Percentiles rank a stretch among this genome's conserved stretches.
Evolutionary conservation across 1,139 yeast species (phyloP).

Genomic region (Williopsis jadinii): DNA sequence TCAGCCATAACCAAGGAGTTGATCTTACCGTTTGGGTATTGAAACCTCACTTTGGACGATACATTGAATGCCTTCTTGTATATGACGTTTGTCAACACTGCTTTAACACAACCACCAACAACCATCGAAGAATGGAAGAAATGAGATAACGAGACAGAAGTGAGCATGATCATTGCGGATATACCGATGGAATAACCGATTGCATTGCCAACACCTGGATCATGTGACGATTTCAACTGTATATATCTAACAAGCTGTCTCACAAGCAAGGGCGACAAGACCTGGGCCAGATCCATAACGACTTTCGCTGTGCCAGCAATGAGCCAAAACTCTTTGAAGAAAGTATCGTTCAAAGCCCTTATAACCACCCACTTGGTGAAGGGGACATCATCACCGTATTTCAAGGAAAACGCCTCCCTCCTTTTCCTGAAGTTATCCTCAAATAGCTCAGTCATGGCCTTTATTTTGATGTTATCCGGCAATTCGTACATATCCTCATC

Average conservation of each 20-base stretch:
- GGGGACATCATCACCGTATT: conserved; percentile 17
- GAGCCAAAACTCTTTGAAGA: conserved; percentile 35
- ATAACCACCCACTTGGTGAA: conserved; percentile 30
- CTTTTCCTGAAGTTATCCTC: conserved; percentile 19
- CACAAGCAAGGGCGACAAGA: conserved; percentile 35
- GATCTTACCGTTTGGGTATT: conserved; percentile 40
- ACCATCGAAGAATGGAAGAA: conserved; percentile 49
- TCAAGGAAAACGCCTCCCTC: conserved; percentile 16
- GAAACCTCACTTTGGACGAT: conserved; percentile 32
- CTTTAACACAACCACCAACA: conserved; percentile 43
- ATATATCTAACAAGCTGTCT: conserved; percentile 38
- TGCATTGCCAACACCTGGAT: conserved; percentile 8
- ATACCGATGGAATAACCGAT: conserved; percentile 44
- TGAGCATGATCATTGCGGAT: conserved; percentile 32
- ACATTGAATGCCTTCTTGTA: conserved; percentile 36
- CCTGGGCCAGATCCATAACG: conserved; percentile 36
- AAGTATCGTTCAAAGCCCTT: conserved; percentile 42
- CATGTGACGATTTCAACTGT: conserved; percentile 18
- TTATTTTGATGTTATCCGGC: conserved; percentile 30
- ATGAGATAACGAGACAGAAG: conserved; percentile 42
- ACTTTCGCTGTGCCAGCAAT: conserved; percentile 31
- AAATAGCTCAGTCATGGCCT: conserved; percentile 22
- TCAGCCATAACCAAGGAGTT: conserved; percentile 72
- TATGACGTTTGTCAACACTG: conserved; percentile 36
- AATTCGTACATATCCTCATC: conserved; percentile 35